Evolutionary conservation across 2,329 filamentous ascomycete species (phyloP).

Genomic region (Talaromyces sp.): DNA sequence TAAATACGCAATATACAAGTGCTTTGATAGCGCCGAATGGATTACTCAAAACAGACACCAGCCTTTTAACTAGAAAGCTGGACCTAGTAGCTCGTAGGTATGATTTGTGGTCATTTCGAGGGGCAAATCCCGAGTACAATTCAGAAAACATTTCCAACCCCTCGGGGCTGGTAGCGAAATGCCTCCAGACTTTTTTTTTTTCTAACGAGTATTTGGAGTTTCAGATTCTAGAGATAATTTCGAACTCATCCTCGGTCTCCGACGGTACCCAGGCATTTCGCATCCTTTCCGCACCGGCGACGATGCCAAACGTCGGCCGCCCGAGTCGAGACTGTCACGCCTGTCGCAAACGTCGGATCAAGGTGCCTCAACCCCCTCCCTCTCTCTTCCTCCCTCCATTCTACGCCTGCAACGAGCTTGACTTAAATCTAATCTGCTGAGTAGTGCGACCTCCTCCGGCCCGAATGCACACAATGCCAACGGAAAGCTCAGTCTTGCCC

Average conservation of each 20-base stretch:
- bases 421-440: background rate
- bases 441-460: constrained; percentile 9
- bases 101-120: too few species aligned
- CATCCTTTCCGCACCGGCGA: background rate
- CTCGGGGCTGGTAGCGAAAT: background rate
- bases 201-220: too few species aligned
- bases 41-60: background rate
- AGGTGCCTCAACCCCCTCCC: background rate
- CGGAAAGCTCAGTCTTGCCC: constrained; percentile 1
- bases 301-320: background rate
- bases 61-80: background rate
- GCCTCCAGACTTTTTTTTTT: too few species aligned
- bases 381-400: background rate
- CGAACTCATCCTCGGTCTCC: too few species aligned
- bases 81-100: too few species aligned
- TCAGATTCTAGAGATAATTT: too few species aligned
- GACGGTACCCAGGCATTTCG: background rate
- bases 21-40: constrained; percentile 1
- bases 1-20: background rate
- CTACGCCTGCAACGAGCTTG: background rate
- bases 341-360: constrained; percentile 4
- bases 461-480: constrained; percentile 7
- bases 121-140: background rate
- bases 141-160: background rate
- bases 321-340: background rate